Percentiles rank a stretch among this genome's conserved stretches.
These are phyloP conservation scores for Fagus crenata DNA, from an alignment of 306 rosid genomes.

Conservation along the genomic window DNA sequence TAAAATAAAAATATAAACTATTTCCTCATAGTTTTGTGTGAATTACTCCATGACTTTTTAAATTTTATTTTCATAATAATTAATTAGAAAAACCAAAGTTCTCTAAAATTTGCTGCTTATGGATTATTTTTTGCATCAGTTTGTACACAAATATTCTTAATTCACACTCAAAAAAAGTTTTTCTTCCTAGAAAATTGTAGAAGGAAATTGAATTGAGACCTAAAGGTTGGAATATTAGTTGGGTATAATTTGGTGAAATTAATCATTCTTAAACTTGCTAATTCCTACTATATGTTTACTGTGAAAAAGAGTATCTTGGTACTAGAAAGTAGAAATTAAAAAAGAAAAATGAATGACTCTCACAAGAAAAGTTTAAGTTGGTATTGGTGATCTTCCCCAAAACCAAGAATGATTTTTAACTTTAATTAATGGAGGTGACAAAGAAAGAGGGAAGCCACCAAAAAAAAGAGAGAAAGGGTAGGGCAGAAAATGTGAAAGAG, in stretches of 20 bases:
- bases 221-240: too few species aligned
- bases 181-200: too few species aligned
- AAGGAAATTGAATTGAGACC: too few species aligned
- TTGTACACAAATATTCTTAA: too few species aligned
- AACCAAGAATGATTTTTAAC: slow-evolving; percentile 56
- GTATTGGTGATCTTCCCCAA: slow-evolving; percentile 56
- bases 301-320: not conserved
- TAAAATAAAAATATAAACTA: too few species aligned
- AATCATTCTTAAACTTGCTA: not conserved
- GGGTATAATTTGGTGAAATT: not conserved
- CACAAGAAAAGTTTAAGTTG: slow-evolving; percentile 29
- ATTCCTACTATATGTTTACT: not conserved
- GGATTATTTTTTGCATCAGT: too few species aligned
- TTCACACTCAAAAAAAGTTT: too few species aligned
- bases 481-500: slow-evolving; percentile 45
- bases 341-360: slow-evolving; percentile 18
- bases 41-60: too few species aligned
- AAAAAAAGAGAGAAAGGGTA: slow-evolving; percentile 21
- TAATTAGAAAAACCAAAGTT: too few species aligned
- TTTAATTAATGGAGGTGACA: slow-evolving; percentile 47
- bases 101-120: too few species aligned
- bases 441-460: slow-evolving; percentile 42
- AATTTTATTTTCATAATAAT: too few species aligned
- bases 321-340: not conserved
- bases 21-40: too few species aligned